A percentile compares a stretch with the other conserved stretches of the same genome.
These are phyloP conservation scores for Pilasporangium apinafurcum DNA, from an alignment of 352 stramenopile genomes.

Conservation along the genomic window DNA sequence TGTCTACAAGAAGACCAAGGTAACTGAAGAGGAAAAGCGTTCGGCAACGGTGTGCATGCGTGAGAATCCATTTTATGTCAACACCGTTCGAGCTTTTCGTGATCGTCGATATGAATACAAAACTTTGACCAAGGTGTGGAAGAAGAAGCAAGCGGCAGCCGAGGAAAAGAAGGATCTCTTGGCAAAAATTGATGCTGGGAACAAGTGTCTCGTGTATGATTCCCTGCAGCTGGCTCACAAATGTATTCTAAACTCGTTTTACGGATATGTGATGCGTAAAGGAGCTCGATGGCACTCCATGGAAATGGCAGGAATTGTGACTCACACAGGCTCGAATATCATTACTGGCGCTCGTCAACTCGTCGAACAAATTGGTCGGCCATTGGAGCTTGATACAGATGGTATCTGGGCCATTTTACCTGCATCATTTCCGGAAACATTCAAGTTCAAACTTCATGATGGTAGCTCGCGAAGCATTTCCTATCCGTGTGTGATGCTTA, in stretches of 20 bases:
- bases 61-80: conserved; percentile 99
- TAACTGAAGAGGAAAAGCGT: conserved; percentile 93
- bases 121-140: conserved; percentile 95
- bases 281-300: conserved; percentile 98
- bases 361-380: conserved; percentile 94
- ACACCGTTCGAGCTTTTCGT: conserved; percentile 98
- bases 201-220: conserved; percentile 94
- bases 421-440: conserved; percentile 97
- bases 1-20: conserved; percentile 96
- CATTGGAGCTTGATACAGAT: conserved; percentile 99
- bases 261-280: conserved; percentile 99
- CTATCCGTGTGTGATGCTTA: conserved; percentile 99
- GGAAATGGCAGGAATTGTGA: conserved; percentile 99
- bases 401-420: conserved; percentile 99
- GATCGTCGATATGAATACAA: conserved; percentile 99
- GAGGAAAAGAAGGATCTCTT: conserved; percentile 81
- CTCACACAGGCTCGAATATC: conserved; percentile 96
- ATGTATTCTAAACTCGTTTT: conserved; percentile 99
- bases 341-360: conserved; percentile 95
- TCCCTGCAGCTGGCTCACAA: conserved; percentile 99
- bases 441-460: conserved; percentile 85
- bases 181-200: conserved; percentile 83
- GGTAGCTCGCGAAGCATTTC: conserved; percentile 85
- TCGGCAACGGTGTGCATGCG: conserved; percentile 98
- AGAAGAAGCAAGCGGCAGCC: conserved; percentile 66